These are phyloP conservation scores for Boletus reticulatus DNA, from an alignment of 768 basidiomycete species.

Conservation along the genomic window DNA sequence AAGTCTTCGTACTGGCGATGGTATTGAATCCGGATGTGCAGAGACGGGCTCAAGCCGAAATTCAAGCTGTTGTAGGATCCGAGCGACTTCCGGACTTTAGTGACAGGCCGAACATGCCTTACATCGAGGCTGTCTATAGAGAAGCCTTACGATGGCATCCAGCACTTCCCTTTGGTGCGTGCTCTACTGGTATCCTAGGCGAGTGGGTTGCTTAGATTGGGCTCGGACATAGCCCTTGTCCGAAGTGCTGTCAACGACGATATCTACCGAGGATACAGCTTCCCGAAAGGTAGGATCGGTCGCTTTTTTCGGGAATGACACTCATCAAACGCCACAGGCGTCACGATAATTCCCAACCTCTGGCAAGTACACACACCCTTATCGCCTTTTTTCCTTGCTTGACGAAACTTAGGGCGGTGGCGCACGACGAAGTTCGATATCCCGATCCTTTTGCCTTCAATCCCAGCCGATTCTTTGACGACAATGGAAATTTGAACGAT, in stretches of 20 bases:
- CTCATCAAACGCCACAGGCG: not conserved
- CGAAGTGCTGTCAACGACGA: slow-evolving; percentile 8
- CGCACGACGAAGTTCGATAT: slow-evolving; percentile 6
- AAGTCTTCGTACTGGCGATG: slow-evolving; percentile 6
- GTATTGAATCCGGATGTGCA: slow-evolving; percentile 6
- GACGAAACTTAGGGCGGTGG: slow-evolving; percentile 1
- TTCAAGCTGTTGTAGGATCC: slow-evolving; percentile 3
- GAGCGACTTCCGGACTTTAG: slow-evolving; percentile 4
- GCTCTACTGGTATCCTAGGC: not conserved
- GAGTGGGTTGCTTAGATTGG: not conserved
- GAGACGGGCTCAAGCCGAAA: slow-evolving; percentile 4
- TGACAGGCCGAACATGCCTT: not conserved
- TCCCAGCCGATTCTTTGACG: slow-evolving; percentile 7
- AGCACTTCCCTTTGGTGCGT: slow-evolving; percentile 5
- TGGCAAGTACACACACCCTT: not conserved
- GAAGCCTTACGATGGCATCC: slow-evolving; percentile 9
- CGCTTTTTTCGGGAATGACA: no score
- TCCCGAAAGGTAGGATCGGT: slow-evolving; percentile 3
- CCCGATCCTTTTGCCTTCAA: not conserved
- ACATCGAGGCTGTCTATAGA: slow-evolving; percentile 1
- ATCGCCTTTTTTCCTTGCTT: not conserved
- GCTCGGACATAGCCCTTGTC: not conserved
- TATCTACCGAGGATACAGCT: slow-evolving; percentile 7
- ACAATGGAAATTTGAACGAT: slow-evolving; percentile 4
- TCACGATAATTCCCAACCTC: slow-evolving; percentile 6